These are phyloP conservation scores for Piromyces sp. DNA, from an alignment of 192 early-diverging fungal species.

Conservation along the genomic window DNA sequence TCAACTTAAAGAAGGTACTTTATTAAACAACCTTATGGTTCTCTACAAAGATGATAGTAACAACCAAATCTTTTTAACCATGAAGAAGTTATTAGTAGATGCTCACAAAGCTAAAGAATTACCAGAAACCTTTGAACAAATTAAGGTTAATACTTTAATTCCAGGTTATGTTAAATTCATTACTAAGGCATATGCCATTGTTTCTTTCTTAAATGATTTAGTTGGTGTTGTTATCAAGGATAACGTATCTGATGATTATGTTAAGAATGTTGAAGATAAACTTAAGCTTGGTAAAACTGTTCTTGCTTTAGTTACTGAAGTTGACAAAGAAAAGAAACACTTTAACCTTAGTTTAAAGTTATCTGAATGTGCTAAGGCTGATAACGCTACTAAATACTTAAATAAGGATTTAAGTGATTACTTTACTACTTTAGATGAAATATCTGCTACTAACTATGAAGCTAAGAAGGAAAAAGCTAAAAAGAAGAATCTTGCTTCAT, in stretches of 20 bases:
- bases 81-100: not conserved
- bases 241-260: not conserved
- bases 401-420: not conserved
- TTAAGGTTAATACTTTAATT: not conserved
- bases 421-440: not conserved
- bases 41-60: not conserved
- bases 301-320: conserved; percentile 28
- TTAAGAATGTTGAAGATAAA: not conserved
- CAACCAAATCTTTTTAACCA: not conserved
- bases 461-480: not conserved
- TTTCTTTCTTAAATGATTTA: not conserved
- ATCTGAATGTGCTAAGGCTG: conserved; percentile 14
- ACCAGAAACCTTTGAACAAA: not conserved
- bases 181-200: not conserved
- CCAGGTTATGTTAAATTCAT: not conserved
- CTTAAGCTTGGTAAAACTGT: conserved; percentile 52
- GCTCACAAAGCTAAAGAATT: not conserved
- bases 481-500: not conserved
- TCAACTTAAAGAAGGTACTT: not conserved
- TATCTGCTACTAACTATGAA: not conserved
- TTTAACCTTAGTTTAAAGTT: conserved; percentile 49
- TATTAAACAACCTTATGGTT: not conserved
- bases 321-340: conserved; percentile 27
- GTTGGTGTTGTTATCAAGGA: not conserved
- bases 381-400: not conserved